Conservation (phyloP, 2,329 filamentous ascomycete species). For the Ophiocordyceps camponoti-saundersi region DNA sequence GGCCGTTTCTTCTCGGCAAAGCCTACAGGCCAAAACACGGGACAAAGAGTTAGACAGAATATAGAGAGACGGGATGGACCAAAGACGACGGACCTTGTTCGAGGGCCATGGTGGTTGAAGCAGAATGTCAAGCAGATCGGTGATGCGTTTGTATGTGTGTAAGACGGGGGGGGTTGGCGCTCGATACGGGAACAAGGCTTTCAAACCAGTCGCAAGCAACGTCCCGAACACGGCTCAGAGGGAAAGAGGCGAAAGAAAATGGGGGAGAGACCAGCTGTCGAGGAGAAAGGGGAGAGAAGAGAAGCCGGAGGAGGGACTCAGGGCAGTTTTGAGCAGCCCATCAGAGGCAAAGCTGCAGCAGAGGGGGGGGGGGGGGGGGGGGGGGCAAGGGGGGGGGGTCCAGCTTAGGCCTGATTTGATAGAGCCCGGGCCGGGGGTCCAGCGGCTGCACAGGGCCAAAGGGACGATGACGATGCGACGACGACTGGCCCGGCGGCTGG, state of each 20-base stretch:
- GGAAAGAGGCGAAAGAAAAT: constrained; percentile 16
- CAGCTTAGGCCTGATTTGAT: not conserved
- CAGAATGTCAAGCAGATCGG: not conserved
- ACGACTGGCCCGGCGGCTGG: not conserved
- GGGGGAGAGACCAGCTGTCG: constrained; percentile 39
- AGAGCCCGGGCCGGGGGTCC: not conserved
- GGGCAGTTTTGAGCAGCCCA: constrained; percentile 27
- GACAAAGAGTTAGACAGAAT: not conserved
- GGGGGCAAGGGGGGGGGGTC: not conserved
- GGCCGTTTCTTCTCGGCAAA: constrained; percentile 39
- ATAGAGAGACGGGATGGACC: not conserved
- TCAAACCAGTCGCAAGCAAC: constrained; percentile 6
- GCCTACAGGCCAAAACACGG: constrained; percentile 5
- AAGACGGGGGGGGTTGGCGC: not conserved
- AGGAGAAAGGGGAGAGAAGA: constrained; percentile 8
- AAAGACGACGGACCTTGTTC: constrained; percentile 18
- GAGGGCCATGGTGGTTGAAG: constrained; percentile 14
- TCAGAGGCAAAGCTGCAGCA: constrained; percentile 8
- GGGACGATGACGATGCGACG: not conserved
- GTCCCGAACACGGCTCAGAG: constrained; percentile 14
- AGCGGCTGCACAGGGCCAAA: not conserved
- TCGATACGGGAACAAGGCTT: constrained; percentile 1
- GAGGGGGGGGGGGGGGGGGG: not conserved
- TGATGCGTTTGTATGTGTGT: not conserved
- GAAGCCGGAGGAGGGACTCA: constrained; percentile 4